These are phyloP conservation scores for Aegilops bicornis DNA, from an alignment of 176 grass and related monocot species.

Conservation along the genomic window DNA sequence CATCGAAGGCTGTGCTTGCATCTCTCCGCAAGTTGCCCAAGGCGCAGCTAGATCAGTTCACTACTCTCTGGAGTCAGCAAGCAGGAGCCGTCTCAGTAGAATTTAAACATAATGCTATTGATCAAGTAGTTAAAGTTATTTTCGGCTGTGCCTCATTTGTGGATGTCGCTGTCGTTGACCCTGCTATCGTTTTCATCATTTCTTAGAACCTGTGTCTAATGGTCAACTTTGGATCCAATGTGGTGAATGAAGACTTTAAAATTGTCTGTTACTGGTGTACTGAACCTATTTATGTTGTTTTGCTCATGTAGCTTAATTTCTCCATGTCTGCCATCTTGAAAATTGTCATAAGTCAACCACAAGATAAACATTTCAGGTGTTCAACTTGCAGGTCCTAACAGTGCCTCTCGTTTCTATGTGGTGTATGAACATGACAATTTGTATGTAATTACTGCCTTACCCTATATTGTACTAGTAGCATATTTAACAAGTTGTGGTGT, in stretches of 20 bases:
- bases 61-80: constrained; percentile 6
- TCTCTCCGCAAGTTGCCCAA: constrained; percentile 44
- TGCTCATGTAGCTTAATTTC: too few relatives aligned
- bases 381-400: too few relatives aligned
- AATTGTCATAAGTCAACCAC: too few relatives aligned
- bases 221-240: not conserved
- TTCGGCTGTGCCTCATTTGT: not conserved
- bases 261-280: not conserved
- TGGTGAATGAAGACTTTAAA: not conserved
- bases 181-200: not conserved
- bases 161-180: not conserved
- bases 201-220: not conserved
- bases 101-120: not conserved
- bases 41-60: constrained; percentile 29
- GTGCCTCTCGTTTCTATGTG: too few relatives aligned
- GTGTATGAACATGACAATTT: too few relatives aligned
- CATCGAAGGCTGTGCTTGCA: constrained; percentile 34
- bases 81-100: not conserved
- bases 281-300: too few relatives aligned
- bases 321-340: too few relatives aligned
- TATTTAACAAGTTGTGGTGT: too few relatives aligned
- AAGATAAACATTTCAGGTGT: too few relatives aligned
- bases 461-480: too few relatives aligned
- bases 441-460: too few relatives aligned
- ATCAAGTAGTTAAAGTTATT: not conserved